Conservation (phyloP, 2,329 filamentous ascomycete genomes). For the Talaromyces islandicus region DNA sequence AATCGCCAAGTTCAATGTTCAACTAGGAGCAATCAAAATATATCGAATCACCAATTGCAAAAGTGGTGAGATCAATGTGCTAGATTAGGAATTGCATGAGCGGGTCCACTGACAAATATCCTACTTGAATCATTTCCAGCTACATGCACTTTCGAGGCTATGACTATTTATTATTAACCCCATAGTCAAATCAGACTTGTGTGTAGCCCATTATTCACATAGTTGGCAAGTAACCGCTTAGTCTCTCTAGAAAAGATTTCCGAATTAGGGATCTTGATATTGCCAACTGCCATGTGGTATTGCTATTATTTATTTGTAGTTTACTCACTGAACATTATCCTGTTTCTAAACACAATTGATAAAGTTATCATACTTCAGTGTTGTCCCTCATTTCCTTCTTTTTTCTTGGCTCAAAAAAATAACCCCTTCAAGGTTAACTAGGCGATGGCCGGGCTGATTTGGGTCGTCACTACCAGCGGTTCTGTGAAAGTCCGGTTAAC, state of each 20-base stretch:
- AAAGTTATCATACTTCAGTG: no score
- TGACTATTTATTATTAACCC: neutral
- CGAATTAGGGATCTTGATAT: neutral
- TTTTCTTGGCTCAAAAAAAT: no score
- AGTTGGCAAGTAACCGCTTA: no score
- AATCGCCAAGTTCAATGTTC: neutral
- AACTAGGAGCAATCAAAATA: no score
- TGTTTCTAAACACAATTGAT: no score
- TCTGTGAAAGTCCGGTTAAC: neutral
- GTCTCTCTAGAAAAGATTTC: neutral
- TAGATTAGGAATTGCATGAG: neutral
- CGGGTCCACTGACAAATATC: neutral
- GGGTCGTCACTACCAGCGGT: neutral
- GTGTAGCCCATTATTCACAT: no score
- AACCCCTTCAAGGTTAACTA: no score
- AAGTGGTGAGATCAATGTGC: neutral
- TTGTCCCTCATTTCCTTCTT: no score
- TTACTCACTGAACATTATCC: no score
- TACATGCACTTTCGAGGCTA: neutral
- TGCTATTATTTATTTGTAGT: no score
- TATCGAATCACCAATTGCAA: no score
- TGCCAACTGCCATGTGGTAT: no score
- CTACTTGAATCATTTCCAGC: neutral
- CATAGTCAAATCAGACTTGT: neutral
- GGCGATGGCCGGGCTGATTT: neutral